A percentile compares a stretch with the other conserved stretches of the same genome.
phyloP scores from a whole-genome alignment of 345 rosid genomes.

The Lumnitzera littorea region DNA sequence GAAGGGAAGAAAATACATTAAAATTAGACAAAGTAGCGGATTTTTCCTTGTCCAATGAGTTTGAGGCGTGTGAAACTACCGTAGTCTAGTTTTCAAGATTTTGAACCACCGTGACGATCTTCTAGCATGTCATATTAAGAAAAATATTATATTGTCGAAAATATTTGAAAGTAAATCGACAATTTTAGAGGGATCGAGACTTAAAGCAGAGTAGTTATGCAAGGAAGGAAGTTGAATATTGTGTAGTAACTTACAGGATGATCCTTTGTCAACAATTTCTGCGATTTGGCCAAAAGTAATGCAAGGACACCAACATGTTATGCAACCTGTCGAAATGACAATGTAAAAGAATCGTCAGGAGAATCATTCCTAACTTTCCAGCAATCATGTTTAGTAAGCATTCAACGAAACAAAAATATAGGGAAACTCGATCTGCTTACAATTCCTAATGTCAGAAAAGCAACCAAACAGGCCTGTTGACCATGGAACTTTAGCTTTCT shows the following conservation, averaged over 20 bases:
- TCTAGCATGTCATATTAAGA: too few relatives aligned
- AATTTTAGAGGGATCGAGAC: too few relatives aligned
- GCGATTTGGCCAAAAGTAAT: constrained; percentile 32
- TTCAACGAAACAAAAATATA: neutral
- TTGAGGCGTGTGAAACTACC: too few relatives aligned
- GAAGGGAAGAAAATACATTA: too few relatives aligned
- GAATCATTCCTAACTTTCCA: neutral
- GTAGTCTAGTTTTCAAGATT: too few relatives aligned
- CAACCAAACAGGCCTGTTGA: constrained; percentile 34
- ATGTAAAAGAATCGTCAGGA: neutral
- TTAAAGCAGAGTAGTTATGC: too few relatives aligned
- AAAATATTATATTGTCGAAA: too few relatives aligned
- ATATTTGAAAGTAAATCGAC: too few relatives aligned
- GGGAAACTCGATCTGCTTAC: constrained; percentile 12
- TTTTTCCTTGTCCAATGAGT: too few relatives aligned
- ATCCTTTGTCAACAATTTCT: constrained; percentile 35
- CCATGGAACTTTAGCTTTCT: constrained; percentile 14
- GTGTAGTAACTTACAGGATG: constrained; percentile 17
- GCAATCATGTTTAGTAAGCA: neutral
- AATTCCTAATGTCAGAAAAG: constrained; percentile 24
- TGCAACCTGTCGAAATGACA: constrained; percentile 19
- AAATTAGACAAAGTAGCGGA: too few relatives aligned
- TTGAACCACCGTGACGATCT: too few relatives aligned
- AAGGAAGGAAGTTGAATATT: too few relatives aligned
- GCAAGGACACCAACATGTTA: constrained; percentile 37